phyloP scores from a whole-genome alignment of 345 rosid species.

The Eucalyptus curtisii region DNA sequence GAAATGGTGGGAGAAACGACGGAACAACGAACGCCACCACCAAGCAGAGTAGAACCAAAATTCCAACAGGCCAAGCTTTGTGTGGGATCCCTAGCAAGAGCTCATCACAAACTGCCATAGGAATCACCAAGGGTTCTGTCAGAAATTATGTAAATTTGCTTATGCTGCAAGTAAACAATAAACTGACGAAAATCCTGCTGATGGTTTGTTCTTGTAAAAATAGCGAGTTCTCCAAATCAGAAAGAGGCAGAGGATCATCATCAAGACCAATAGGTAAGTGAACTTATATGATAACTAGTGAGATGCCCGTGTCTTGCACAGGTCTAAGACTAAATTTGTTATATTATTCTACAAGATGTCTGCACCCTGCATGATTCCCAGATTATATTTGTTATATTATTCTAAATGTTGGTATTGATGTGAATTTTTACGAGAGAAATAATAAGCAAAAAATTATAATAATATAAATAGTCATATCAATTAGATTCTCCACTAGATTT shows the following conservation, averaged over 20 bases:
- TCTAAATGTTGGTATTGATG: background rate
- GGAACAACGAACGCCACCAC: constrained; percentile 40
- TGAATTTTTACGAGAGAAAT: background rate
- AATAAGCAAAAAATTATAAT: background rate
- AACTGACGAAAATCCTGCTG: background rate
- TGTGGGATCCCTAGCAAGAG: constrained; percentile 58
- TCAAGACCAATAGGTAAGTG: background rate
- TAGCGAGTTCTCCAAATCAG: background rate
- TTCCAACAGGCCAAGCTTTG: constrained; percentile 58
- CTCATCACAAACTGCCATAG: constrained; percentile 67
- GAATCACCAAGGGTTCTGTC: background rate
- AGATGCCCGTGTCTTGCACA: background rate
- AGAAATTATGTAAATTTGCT: background rate
- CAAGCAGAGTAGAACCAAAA: constrained; percentile 49
- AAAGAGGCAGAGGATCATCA: background rate
- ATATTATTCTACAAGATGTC: background rate
- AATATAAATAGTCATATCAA: background rate
- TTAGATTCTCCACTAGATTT: background rate
- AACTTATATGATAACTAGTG: background rate
- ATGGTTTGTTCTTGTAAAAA: background rate
- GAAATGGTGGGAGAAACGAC: constrained; percentile 34
- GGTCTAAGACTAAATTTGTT: background rate
- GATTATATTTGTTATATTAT: background rate
- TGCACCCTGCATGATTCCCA: background rate
- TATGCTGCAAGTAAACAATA: background rate